These are phyloP conservation scores for Beta corolliflora DNA, from an alignment of 179 eudicot genomes.

Conservation along the genomic window DNA sequence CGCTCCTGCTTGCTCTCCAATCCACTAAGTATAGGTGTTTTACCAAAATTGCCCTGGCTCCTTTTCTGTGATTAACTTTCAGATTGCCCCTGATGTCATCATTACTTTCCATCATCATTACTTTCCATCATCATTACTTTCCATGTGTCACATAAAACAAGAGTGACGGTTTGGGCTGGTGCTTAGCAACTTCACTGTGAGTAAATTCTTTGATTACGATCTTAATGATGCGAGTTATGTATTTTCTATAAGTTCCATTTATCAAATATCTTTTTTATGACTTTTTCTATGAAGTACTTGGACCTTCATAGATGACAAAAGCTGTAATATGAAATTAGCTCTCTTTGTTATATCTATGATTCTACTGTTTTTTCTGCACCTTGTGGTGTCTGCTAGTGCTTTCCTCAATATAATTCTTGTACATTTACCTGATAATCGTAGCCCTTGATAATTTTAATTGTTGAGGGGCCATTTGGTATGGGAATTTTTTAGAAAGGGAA, in stretches of 20 bases:
- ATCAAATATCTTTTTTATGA: neutral
- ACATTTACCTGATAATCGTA: neutral
- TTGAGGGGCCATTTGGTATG: too few species aligned
- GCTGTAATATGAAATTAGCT: neutral
- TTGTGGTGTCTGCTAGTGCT: constrained; percentile 11
- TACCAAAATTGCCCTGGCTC: too few species aligned
- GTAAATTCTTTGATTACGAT: neutral
- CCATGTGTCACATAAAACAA: too few species aligned
- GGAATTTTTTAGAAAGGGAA: too few species aligned
- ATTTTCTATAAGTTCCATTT: neutral
- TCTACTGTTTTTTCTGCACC: constrained; percentile 1
- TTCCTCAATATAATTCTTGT: neutral
- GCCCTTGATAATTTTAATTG: neutral
- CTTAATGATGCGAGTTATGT: neutral
- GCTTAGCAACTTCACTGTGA: neutral
- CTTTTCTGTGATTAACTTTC: too few species aligned
- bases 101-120: too few species aligned
- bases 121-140: too few species aligned
- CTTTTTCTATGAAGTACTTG: neutral
- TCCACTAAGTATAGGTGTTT: too few species aligned
- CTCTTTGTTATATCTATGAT: neutral
- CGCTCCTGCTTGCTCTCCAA: too few species aligned
- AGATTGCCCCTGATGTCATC: too few species aligned
- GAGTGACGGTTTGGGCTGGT: neutral
- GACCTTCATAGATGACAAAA: constrained; percentile 5